Percentiles rank a stretch among this genome's conserved stretches.
Evolutionary conservation across 2,329 filamentous ascomycete genomes (phyloP).

Genomic region (Didymella lethalis): DNA sequence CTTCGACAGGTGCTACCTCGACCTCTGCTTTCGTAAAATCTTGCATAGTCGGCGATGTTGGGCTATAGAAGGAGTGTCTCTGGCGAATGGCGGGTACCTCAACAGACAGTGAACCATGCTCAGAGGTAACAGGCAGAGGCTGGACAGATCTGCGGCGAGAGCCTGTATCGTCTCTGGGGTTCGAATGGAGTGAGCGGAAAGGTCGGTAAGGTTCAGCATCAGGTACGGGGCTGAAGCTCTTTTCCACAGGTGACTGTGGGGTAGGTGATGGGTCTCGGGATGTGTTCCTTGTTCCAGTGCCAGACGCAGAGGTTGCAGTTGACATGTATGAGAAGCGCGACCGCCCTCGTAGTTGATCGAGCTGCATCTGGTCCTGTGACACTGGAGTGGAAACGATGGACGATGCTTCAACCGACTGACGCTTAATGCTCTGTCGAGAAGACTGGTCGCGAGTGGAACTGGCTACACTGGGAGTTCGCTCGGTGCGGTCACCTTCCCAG

Average conservation of each 20-base stretch:
- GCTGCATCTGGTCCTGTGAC: conserved; percentile 47
- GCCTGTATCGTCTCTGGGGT: conserved; percentile 39
- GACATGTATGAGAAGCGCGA: conserved; percentile 51
- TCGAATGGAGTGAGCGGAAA: conserved; percentile 51
- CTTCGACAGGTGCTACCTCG: not conserved
- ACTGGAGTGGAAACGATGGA: conserved; percentile 46
- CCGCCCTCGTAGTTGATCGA: conserved; percentile 49
- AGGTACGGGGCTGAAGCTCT: conserved; percentile 28
- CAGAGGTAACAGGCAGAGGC: conserved; percentile 47
- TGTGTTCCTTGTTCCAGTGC: conserved; percentile 43
- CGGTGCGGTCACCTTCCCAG: conserved; percentile 40
- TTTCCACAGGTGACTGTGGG: conserved; percentile 45
- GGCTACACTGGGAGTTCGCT: conserved; percentile 39
- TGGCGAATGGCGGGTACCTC: conserved; percentile 28
- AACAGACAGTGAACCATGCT: conserved; percentile 39
- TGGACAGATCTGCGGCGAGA: conserved; percentile 51
- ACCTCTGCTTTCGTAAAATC: conserved; percentile 21
- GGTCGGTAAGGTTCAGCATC: conserved; percentile 41
- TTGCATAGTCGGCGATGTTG: conserved; percentile 35
- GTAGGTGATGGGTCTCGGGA: conserved; percentile 49
- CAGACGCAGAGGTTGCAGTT: conserved; percentile 45
- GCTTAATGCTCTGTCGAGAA: conserved; percentile 34
- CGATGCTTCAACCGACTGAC: conserved; percentile 47
- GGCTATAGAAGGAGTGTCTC: conserved; percentile 44
- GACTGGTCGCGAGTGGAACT: conserved; percentile 45